These are phyloP conservation scores for Myxozyma sirexii DNA, from an alignment of 805 yeast species.

Conservation along the genomic window DNA sequence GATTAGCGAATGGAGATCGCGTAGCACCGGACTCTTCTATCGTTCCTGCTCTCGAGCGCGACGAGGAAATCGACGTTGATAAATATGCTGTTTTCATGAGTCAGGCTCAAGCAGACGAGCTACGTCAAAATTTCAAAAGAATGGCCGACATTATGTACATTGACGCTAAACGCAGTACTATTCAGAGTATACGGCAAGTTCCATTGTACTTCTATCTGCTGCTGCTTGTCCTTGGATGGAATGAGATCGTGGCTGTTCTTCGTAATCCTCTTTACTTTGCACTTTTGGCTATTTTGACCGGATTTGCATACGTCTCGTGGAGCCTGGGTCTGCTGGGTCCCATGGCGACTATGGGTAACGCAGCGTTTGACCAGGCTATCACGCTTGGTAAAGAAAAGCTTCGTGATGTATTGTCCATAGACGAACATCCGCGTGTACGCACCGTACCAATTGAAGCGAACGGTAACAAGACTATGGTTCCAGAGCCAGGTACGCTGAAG, in stretches of 20 bases:
- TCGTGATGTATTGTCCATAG: constrained; percentile 14
- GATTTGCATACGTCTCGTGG: constrained; percentile 68
- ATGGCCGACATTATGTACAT: constrained; percentile 77
- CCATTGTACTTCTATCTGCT: constrained; percentile 81
- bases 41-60: constrained; percentile 12
- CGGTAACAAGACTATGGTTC: neutral
- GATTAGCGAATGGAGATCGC: constrained; percentile 50
- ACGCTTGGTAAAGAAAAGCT: constrained; percentile 21
- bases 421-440: neutral
- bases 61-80: constrained; percentile 37
- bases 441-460: neutral
- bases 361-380: constrained; percentile 29
- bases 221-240: constrained; percentile 85
- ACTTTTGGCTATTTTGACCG: constrained; percentile 57
- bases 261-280: constrained; percentile 78
- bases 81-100: constrained; percentile 61
- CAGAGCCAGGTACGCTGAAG: constrained; percentile 3
- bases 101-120: constrained; percentile 58
- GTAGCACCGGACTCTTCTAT: constrained; percentile 21
- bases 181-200: constrained; percentile 73
- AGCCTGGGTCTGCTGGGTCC: constrained; percentile 77
- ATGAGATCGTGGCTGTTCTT: constrained; percentile 85
- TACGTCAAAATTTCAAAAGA: constrained; percentile 64
- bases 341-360: constrained; percentile 52
- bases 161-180: constrained; percentile 85